phyloP scores from a whole-genome alignment of 176 grass and related monocot genomes.

The Phoenix roebelenii region DNA sequence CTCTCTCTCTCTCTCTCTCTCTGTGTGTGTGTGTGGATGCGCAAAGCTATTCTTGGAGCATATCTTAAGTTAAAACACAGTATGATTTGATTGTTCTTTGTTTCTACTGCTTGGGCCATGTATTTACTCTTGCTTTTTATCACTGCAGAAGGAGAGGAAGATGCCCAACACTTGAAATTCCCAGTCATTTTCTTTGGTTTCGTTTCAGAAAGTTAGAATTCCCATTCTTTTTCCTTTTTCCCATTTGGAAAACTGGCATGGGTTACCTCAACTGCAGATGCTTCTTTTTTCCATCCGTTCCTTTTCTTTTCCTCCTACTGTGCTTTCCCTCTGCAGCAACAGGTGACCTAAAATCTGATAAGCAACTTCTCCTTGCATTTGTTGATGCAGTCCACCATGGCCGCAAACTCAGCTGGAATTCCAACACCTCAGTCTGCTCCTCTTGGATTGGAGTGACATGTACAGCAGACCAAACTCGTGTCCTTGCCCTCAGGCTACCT shows the following conservation, averaged over 20 bases:
- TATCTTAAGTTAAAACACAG: neutral
- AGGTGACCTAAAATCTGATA: conserved; percentile 61
- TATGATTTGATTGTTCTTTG: neutral
- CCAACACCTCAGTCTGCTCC: conserved; percentile 57
- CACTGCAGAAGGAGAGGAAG: neutral
- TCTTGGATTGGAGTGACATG: conserved; percentile 86
- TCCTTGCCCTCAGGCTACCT: conserved; percentile 64
- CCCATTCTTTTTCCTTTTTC: too few species aligned
- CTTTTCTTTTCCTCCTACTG: conserved; percentile 30
- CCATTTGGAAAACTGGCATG: neutral
- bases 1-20: neutral
- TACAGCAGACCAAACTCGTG: conserved; percentile 31
- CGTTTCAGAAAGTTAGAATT: conserved; percentile 2
- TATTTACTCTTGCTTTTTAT: neutral
- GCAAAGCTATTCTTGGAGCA: neutral
- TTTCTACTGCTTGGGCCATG: neutral
- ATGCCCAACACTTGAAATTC: neutral
- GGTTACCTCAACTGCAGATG: conserved; percentile 14
- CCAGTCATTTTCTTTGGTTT: neutral
- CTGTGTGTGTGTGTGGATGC: neutral
- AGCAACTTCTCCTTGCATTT: conserved; percentile 78
- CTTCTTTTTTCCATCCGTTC: conserved; percentile 15
- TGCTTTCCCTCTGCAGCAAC: conserved; percentile 20
- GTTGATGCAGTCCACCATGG: conserved; percentile 44
- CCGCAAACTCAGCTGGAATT: conserved; percentile 63